Conservation (phyloP, 1,284 basidiomycete genomes). For the Trametes versicolor region DNA sequence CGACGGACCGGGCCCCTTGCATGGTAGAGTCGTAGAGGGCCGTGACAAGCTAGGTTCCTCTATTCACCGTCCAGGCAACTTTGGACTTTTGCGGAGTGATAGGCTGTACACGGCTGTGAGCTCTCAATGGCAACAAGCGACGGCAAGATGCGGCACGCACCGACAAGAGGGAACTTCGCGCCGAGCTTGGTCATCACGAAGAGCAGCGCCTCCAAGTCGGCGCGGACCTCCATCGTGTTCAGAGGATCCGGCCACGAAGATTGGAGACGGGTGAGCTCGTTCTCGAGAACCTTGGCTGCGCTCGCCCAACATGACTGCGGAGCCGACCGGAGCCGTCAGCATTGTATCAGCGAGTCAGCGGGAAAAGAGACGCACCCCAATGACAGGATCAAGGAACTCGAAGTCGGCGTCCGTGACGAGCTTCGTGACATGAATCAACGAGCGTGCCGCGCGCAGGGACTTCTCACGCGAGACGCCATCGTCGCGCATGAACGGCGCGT, state of each 20-base stretch:
- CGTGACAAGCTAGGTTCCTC: slow-evolving; percentile 20
- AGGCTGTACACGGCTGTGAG: slow-evolving; percentile 37
- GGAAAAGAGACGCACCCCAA: slow-evolving; percentile 62
- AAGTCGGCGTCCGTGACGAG: slow-evolving; percentile 71
- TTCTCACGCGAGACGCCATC: slow-evolving; percentile 71
- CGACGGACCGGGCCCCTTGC: slow-evolving; percentile 10
- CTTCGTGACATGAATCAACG: slow-evolving; percentile 66
- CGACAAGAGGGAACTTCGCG: slow-evolving; percentile 66
- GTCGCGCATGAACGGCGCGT: slow-evolving; percentile 67
- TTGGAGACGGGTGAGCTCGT: slow-evolving; percentile 68
- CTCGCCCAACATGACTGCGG: slow-evolving; percentile 75
- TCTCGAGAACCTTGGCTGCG: slow-evolving; percentile 69
- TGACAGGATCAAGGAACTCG: slow-evolving; percentile 75
- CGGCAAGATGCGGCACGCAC: slow-evolving; percentile 45
- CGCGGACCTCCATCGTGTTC: slow-evolving; percentile 63
- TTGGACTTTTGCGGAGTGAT: slow-evolving; percentile 53
- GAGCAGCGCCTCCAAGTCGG: slow-evolving; percentile 67
- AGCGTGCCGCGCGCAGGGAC: slow-evolving; percentile 66
- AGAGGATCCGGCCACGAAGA: slow-evolving; percentile 64
- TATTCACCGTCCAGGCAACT: slow-evolving; percentile 45
- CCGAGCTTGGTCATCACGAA: slow-evolving; percentile 71
- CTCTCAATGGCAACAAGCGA: neutral
- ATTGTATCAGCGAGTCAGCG: slow-evolving; percentile 18
- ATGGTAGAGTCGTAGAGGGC: slow-evolving; percentile 24
- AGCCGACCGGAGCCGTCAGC: slow-evolving; percentile 16